These are phyloP conservation scores for Protostelium mycophagum DNA, from an alignment of 78 protist species.

Conservation along the genomic window DNA sequence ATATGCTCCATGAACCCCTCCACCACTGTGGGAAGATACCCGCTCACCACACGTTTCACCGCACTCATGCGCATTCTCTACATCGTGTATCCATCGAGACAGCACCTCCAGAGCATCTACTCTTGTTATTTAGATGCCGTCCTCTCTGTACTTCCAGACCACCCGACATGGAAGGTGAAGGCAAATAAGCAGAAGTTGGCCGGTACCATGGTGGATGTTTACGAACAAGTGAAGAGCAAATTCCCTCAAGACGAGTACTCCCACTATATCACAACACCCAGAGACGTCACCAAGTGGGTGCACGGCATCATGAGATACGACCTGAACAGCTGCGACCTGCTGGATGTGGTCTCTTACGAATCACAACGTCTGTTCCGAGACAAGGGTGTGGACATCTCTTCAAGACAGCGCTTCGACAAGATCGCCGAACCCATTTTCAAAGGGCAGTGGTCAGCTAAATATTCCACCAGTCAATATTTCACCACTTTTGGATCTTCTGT, in stretches of 20 bases:
- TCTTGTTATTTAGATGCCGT: conserved; percentile 6
- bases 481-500: neutral
- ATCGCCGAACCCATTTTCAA: conserved; percentile 7
- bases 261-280: conserved; percentile 83
- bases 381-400: conserved; percentile 21
- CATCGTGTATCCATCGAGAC: conserved; percentile 55
- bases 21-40: conserved; percentile 97
- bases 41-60: conserved; percentile 79
- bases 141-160: neutral
- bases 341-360: conserved; percentile 41
- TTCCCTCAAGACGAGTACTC: conserved; percentile 59
- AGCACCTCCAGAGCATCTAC: conserved; percentile 45
- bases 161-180: conserved; percentile 3
- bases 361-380: conserved; percentile 62
- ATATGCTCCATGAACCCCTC: conserved; percentile 98
- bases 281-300: conserved; percentile 77
- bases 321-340: neutral
- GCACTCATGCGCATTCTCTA: conserved; percentile 4
- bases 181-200: conserved; percentile 15
- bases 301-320: conserved; percentile 40
- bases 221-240: conserved; percentile 19
- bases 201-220: conserved; percentile 51
- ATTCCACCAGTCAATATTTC: neutral
- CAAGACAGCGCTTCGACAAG: neutral
- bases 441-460: neutral